Evolutionary conservation across 2,329 filamentous ascomycete genomes (phyloP).

Genomic region (Sporothrix pallida): DNA sequence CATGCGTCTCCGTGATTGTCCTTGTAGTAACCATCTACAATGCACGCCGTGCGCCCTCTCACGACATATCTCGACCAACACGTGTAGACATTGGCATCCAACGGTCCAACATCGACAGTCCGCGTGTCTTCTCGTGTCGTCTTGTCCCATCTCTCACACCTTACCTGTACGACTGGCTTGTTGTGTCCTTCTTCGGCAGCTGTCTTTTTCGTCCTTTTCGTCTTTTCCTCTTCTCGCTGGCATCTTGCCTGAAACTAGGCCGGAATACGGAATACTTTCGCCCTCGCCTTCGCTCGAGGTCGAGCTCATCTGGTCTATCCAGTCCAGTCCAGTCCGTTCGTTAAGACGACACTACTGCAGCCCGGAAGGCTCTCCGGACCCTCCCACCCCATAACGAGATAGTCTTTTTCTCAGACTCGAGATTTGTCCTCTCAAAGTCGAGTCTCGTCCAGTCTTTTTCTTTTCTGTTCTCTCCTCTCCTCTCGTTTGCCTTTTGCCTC

Average conservation of each 20-base stretch:
- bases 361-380: constrained; percentile 20
- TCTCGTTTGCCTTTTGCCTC: background rate
- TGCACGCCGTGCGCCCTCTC: background rate
- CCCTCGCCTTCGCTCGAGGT: no score
- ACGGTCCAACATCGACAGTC: background rate
- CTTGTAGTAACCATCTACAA: background rate
- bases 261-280: background rate
- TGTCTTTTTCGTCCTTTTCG: no score
- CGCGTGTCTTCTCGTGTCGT: background rate
- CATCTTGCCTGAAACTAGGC: background rate
- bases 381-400: constrained; percentile 8
- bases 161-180: background rate
- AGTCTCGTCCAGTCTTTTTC: background rate
- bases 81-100: background rate
- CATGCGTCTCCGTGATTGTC: background rate
- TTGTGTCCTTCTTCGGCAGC: background rate
- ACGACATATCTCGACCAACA: background rate
- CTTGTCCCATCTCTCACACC: background rate
- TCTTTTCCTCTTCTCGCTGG: background rate
- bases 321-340: background rate
- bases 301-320: no score
- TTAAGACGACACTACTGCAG: constrained; percentile 18
- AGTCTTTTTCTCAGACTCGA: background rate
- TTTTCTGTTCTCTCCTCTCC: background rate
- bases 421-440: no score